A percentile compares a stretch with the other conserved stretches of the same genome.
Conservation (phyloP, 495 filamentous ascomycete genomes). For the Hypomontagnella monticulosa region DNA sequence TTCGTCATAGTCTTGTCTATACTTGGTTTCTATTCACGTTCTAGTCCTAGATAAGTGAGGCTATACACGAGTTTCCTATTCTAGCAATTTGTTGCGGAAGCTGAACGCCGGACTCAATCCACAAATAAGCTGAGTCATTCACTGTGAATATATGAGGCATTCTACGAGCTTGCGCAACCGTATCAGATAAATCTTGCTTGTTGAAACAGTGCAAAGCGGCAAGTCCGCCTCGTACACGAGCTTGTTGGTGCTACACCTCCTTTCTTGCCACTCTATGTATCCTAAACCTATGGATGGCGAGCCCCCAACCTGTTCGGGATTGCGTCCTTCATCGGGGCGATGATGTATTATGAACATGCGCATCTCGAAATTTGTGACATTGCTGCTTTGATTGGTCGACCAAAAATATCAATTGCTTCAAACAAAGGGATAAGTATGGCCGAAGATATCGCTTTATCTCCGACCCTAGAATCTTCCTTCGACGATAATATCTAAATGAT, state of each 20-base stretch:
- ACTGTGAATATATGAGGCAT: slow-evolving; percentile 13
- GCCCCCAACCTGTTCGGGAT: slow-evolving; percentile 6
- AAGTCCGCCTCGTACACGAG: slow-evolving; percentile 12
- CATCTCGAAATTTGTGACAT: background rate
- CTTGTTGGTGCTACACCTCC: slow-evolving; percentile 3
- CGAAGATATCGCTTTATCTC: background rate
- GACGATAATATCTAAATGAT: background rate
- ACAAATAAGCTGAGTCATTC: slow-evolving; percentile 40
- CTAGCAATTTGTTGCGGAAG: slow-evolving; percentile 23
- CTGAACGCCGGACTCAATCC: slow-evolving; percentile 3
- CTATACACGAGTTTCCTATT: slow-evolving; percentile 27
- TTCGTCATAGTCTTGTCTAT: too few species aligned
- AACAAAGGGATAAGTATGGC: slow-evolving; percentile 15
- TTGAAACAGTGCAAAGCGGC: slow-evolving; percentile 2
- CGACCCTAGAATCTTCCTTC: slow-evolving; percentile 2
- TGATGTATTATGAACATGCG: background rate
- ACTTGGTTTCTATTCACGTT: slow-evolving; percentile 13
- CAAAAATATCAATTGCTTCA: slow-evolving; percentile 10
- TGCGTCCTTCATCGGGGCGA: background rate
- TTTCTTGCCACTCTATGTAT: background rate
- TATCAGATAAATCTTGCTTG: slow-evolving; percentile 3
- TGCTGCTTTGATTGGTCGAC: slow-evolving; percentile 17
- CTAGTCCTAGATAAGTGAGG: slow-evolving; percentile 24
- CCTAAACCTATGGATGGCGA: background rate
- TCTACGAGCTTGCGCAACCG: background rate